Percentiles rank a stretch among this genome's conserved stretches.
These are phyloP conservation scores for Blastobotrys mokoenaii DNA, from an alignment of 805 yeast genomes.

Conservation along the genomic window DNA sequence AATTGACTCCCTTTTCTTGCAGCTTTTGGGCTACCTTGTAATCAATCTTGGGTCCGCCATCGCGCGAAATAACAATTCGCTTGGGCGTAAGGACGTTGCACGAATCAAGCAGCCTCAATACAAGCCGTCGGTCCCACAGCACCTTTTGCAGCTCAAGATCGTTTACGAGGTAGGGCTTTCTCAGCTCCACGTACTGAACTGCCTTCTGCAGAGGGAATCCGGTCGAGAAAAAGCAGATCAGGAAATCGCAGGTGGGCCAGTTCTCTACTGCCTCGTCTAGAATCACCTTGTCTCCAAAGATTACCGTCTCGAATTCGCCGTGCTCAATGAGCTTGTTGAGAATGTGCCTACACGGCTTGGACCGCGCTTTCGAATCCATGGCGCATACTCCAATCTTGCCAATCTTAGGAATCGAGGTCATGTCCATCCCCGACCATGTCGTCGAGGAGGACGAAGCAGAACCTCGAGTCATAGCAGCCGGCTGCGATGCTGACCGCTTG, in stretches of 20 bases:
- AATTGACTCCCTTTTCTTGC: constrained; percentile 50
- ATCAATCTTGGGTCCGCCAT: constrained; percentile 90
- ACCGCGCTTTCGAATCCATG: constrained; percentile 92
- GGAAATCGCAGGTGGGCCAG: constrained; percentile 98
- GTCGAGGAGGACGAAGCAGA: no score
- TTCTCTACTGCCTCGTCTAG: constrained; percentile 87
- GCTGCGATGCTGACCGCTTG: no score
- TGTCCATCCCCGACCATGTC: not conserved
- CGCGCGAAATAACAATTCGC: constrained; percentile 83
- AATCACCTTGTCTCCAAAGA: constrained; percentile 95
- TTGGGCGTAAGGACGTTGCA: constrained; percentile 85
- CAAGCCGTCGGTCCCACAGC: constrained; percentile 94
- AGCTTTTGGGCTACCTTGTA: constrained; percentile 55
- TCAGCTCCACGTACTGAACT: constrained; percentile 73
- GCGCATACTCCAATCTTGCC: constrained; percentile 99
- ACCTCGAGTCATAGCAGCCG: no score
- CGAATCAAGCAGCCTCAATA: constrained; percentile 66
- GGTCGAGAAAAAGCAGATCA: constrained; percentile 85
- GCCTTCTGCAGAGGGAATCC: constrained; percentile 98
- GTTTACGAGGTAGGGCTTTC: constrained; percentile 85
- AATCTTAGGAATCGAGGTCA: constrained; percentile 29
- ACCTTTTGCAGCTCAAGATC: constrained; percentile 87
- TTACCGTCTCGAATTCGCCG: constrained; percentile 94
- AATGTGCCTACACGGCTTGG: constrained; percentile 91
- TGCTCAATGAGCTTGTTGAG: constrained; percentile 78